These are phyloP conservation scores for Boletus rubropictus DNA, from an alignment of 768 basidiomycete species.

Conservation along the genomic window DNA sequence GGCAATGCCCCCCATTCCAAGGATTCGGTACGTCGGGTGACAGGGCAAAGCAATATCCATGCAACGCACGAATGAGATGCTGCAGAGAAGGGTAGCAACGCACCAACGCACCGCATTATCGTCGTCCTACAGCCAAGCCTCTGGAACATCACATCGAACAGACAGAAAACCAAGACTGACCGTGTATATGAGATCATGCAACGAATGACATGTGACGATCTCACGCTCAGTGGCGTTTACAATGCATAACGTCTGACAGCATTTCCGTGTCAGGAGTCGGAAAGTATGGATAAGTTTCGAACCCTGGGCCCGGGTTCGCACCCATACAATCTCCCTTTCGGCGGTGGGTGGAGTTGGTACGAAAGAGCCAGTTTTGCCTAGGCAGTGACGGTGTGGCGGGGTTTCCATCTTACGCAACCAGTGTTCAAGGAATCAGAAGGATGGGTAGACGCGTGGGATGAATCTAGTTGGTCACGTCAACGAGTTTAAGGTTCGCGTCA, in stretches of 20 bases:
- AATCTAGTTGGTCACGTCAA: not conserved
- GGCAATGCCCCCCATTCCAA: not conserved
- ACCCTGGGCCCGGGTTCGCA: not conserved
- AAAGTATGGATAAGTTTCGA: conserved; percentile 5
- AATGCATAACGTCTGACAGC: conserved; percentile 6
- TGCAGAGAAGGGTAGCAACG: conserved; percentile 7
- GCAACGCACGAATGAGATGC: not conserved
- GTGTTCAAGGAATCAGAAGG: not conserved
- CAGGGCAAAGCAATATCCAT: not conserved
- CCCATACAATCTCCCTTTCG: not conserved
- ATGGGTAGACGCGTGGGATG: conserved; percentile 1
- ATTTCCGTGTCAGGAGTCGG: not conserved
- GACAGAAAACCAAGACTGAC: not conserved
- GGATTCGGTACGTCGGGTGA: not conserved
- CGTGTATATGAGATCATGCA: not conserved
- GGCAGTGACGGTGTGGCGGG: conserved; percentile 12
- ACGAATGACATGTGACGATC: conserved; percentile 1
- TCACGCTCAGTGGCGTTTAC: conserved; percentile 1
- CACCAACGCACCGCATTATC: not conserved
- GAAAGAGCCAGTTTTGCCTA: not conserved
- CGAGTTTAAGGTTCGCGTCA: not conserved
- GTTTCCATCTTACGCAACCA: conserved; percentile 7
- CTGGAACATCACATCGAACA: not conserved
- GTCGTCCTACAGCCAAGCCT: not conserved
- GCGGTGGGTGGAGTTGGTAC: not conserved